phyloP scores from a whole-genome alignment of 345 rosid species.

The Viola odorata region DNA sequence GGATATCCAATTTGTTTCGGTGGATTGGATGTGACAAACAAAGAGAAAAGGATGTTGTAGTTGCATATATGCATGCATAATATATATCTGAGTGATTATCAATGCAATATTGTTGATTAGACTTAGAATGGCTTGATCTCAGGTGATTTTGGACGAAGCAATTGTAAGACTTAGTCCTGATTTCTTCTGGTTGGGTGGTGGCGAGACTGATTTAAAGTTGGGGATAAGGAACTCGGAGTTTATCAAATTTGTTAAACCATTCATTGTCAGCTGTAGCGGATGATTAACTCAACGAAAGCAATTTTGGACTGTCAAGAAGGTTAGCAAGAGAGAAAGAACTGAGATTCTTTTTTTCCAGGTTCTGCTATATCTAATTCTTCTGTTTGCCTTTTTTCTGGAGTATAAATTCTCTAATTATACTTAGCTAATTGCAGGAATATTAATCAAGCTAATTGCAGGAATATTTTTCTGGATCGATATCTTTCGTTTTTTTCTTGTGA shows the following conservation, averaged over 20 bases:
- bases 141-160: constrained; percentile 95
- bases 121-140: constrained; percentile 23
- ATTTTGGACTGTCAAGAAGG: neutral
- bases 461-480: too few relatives aligned
- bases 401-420: too few relatives aligned
- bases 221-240: constrained; percentile 73
- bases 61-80: too few relatives aligned
- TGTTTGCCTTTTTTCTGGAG: too few relatives aligned
- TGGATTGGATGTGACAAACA: too few relatives aligned
- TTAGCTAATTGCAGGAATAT: too few relatives aligned
- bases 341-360: too few relatives aligned
- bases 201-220: constrained; percentile 84
- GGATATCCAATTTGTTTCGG: neutral
- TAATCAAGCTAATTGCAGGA: too few relatives aligned
- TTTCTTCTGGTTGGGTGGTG: constrained; percentile 95
- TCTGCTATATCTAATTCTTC: too few relatives aligned
- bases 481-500: too few relatives aligned
- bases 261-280: constrained; percentile 58
- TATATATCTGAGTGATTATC: neutral
- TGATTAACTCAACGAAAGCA: constrained; percentile 12
- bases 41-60: too few relatives aligned
- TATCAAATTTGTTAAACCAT: constrained; percentile 62
- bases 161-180: constrained; percentile 65
- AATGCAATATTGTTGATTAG: constrained; percentile 3
- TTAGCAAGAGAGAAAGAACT: neutral